A percentile compares a stretch with the other conserved stretches of the same genome.
phyloP scores from a whole-genome alignment of 306 rosid species.

The Argentina anserina region DNA sequence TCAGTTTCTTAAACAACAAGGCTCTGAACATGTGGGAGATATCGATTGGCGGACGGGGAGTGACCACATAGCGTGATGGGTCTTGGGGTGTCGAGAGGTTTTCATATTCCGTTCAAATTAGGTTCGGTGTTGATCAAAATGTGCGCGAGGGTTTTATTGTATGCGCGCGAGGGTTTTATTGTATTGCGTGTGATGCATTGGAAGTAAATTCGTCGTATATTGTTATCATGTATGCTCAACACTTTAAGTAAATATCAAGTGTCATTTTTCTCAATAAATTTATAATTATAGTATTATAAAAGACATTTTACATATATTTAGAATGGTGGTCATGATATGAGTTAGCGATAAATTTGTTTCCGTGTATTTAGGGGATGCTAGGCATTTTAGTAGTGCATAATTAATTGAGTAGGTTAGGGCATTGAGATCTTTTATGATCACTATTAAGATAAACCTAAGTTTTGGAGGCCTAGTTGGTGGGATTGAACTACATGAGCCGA shows the following conservation, averaged over 20 bases:
- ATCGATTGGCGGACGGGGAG: conserved; percentile 1
- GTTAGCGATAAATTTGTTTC: too few relatives aligned
- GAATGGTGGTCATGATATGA: too few relatives aligned
- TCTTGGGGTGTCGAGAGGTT: conserved; percentile 4
- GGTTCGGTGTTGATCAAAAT: conserved; percentile 69
- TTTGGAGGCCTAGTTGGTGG: background rate
- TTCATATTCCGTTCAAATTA: conserved; percentile 28
- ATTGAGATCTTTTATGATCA: background rate
- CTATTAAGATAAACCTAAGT: background rate
- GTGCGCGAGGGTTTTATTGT: conserved; percentile 12
- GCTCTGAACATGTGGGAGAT: conserved; percentile 25
- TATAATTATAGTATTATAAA: too few relatives aligned
- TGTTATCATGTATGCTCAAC: too few relatives aligned
- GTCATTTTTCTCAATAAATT: too few relatives aligned
- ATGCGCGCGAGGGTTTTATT: too few relatives aligned
- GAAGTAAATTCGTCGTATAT: too few relatives aligned
- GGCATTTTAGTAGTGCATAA: background rate
- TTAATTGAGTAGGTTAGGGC: background rate
- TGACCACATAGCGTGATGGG: conserved; percentile 46
- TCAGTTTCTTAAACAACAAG: background rate
- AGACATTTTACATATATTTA: too few relatives aligned
- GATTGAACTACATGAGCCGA: background rate
- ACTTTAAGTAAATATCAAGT: too few relatives aligned
- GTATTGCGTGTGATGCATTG: too few relatives aligned
- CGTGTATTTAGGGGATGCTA: background rate